Percentiles rank a stretch among this genome's conserved stretches.
Evolutionary conservation across 176 grass and related monocot genomes (phyloP).

Genomic region (Elaeis guineensis): DNA sequence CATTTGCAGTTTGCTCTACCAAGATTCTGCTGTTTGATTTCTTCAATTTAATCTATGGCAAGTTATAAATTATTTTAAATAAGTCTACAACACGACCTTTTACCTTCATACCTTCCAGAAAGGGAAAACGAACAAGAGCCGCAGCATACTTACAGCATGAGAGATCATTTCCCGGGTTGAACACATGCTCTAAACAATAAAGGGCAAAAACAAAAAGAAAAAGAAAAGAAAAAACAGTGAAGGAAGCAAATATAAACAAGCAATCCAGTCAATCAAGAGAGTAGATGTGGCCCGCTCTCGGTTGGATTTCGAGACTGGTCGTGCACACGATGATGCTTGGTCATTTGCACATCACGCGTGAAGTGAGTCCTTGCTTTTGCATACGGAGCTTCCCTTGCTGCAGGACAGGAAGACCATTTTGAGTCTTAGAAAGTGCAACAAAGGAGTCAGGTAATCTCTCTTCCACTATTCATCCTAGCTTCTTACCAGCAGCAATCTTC

Average conservation of each 20-base stretch:
- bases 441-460: not conserved
- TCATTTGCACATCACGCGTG: slow-evolving; percentile 68
- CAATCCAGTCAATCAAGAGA: slow-evolving; percentile 12
- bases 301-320: slow-evolving; percentile 39
- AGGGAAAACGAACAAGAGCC: too few species aligned
- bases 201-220: not conserved
- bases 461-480: not conserved
- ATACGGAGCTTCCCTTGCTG: slow-evolving; percentile 98
- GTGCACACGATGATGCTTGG: slow-evolving; percentile 51
- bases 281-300: slow-evolving; percentile 34
- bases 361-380: slow-evolving; percentile 86
- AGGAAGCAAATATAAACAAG: not conserved
- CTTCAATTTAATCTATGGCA: not conserved
- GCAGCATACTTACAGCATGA: not conserved
- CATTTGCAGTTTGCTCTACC: slow-evolving; percentile 8
- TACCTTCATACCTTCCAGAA: too few species aligned
- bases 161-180: not conserved
- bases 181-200: not conserved
- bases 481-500: slow-evolving; percentile 68
- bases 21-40: not conserved
- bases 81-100: too few species aligned
- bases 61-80: too few species aligned
- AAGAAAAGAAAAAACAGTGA: not conserved
- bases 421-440: not conserved
- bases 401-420: not conserved